Evolutionary conservation across 1,284 basidiomycete species (phyloP).

Genomic region (Trametes pubescens): DNA sequence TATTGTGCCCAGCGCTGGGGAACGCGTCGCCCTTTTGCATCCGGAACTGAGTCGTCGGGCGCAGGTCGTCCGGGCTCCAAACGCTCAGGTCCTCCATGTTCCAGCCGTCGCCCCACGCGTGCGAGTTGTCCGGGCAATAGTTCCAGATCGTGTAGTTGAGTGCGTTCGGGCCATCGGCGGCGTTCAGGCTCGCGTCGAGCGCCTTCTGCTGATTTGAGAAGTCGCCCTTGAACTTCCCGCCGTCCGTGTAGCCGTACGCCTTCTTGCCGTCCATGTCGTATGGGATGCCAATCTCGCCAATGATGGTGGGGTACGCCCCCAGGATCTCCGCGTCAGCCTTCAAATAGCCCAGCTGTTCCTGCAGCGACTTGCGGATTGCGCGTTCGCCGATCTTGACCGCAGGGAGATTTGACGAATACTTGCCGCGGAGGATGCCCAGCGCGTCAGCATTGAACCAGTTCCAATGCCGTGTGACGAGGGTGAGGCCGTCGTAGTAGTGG

Average conservation of each 20-base stretch:
- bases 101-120: constrained; percentile 96
- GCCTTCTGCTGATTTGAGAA: constrained; percentile 85
- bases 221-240: constrained; percentile 80
- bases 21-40: constrained; percentile 43
- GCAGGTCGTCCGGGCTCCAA: constrained; percentile 85
- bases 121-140: constrained; percentile 82
- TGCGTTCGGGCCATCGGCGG: constrained; percentile 83
- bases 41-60: constrained; percentile 40
- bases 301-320: constrained; percentile 87
- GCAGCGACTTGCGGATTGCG: constrained; percentile 85
- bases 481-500: constrained; percentile 97
- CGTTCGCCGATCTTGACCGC: constrained; percentile 82
- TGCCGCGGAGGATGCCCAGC: constrained; percentile 87
- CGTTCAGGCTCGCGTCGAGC: constrained; percentile 92
- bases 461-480: constrained; percentile 87
- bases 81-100: constrained; percentile 95
- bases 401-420: constrained; percentile 77
- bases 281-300: constrained; percentile 96
- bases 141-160: constrained; percentile 93
- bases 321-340: constrained; percentile 76
- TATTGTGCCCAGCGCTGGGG: constrained; percentile 42
- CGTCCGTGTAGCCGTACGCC: constrained; percentile 85
- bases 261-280: constrained; percentile 90
- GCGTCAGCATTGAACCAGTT: constrained; percentile 99
- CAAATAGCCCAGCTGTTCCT: constrained; percentile 86